Evolutionary conservation across 176 grass and related monocot species (phyloP).

Genomic region (Triticum turgidum): DNA sequence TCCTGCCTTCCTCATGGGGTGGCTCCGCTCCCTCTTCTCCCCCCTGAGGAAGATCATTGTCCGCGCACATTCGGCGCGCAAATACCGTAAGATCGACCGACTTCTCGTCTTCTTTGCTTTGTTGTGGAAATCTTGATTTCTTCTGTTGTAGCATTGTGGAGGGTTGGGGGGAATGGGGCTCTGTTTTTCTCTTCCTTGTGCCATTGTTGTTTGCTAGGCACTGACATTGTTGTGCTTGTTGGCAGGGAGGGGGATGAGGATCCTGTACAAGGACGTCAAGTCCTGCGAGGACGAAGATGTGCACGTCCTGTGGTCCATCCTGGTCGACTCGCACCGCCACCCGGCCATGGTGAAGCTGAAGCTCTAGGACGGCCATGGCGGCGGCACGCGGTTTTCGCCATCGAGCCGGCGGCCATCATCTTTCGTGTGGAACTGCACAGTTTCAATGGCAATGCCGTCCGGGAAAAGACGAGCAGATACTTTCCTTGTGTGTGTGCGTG

Average conservation of each 20-base stretch:
- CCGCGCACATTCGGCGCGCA: slow-evolving; percentile 47
- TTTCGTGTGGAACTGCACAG: neutral
- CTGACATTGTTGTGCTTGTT: slow-evolving; percentile 5
- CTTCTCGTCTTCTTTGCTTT: neutral
- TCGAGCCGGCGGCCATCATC: neutral
- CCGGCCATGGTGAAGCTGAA: slow-evolving; percentile 39
- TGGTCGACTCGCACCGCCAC: slow-evolving; percentile 64
- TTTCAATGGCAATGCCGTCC: neutral
- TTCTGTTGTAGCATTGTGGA: neutral
- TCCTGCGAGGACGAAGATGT: slow-evolving; percentile 77
- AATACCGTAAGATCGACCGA: slow-evolving; percentile 44
- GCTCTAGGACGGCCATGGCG: slow-evolving; percentile 23
- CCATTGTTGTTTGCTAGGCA: slow-evolving; percentile 6
- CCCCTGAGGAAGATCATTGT: slow-evolving; percentile 68
- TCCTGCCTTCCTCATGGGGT: slow-evolving; percentile 63
- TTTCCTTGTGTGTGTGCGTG: slow-evolving; percentile 23
- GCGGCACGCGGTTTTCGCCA: neutral
- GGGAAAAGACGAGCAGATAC: neutral
- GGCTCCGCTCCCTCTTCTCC: slow-evolving; percentile 70
- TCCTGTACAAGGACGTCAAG: slow-evolving; percentile 78
- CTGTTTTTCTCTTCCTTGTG: neutral
- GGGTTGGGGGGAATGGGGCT: neutral
- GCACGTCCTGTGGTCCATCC: slow-evolving; percentile 78
- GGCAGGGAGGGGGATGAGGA: slow-evolving; percentile 67
- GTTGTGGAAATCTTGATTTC: neutral